phyloP scores from a whole-genome alignment of 768 basidiomycete species.

The Termitomyces sp. region DNA sequence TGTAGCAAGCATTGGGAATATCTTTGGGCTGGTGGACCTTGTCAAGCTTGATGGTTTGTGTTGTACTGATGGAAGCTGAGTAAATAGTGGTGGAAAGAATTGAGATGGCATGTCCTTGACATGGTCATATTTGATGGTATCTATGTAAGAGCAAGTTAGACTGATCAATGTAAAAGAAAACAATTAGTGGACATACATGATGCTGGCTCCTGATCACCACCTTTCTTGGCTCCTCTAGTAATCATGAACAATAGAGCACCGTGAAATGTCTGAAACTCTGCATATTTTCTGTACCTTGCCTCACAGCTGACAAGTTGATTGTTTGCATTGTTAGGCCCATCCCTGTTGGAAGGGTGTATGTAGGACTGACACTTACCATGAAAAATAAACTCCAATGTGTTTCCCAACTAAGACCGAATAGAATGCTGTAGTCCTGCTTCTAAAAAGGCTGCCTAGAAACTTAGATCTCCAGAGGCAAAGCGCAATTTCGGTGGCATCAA shows the following conservation, averaged over 20 bases:
- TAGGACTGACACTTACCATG: background rate
- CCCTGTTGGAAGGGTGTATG: background rate
- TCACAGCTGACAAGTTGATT: background rate
- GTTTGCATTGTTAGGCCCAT: background rate
- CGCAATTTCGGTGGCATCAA: background rate
- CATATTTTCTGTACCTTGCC: background rate
- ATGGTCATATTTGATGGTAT: background rate
- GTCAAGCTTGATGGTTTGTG: background rate
- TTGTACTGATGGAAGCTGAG: background rate
- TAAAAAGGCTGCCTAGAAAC: background rate
- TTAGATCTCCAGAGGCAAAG: background rate
- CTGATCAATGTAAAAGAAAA: background rate
- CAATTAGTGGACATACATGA: background rate
- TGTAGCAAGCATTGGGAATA: no score
- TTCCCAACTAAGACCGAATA: background rate
- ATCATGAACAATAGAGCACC: background rate
- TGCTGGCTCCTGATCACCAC: background rate
- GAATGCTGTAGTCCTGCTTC: background rate
- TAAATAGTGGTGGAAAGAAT: background rate
- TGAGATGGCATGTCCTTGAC: background rate
- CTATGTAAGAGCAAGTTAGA: background rate
- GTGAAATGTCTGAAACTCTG: background rate
- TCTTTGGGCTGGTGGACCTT: background rate
- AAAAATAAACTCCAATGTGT: background rate
- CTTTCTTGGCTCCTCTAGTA: background rate